Evolutionary conservation across 2,329 filamentous ascomycete genomes (phyloP), one percentile per base, ranked within the genome.

Genomic region (Verticillium zaregamsianum): DNA sequence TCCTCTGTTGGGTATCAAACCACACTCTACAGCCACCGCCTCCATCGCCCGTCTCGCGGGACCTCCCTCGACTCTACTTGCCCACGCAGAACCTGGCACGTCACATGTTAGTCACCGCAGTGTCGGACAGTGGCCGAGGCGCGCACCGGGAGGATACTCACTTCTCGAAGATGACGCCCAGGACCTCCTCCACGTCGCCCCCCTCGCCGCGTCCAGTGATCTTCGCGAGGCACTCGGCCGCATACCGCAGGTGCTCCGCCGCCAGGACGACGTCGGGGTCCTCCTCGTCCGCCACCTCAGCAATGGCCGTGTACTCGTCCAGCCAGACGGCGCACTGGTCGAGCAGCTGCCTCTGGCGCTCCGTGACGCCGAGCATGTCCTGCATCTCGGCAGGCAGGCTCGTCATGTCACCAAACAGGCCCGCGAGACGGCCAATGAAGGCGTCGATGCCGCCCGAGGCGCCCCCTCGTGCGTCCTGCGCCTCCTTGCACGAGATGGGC

Each of bases 121-220:
- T 28, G 9, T 23, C 20, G n/a, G n/a, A 49, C 3, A 0, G 20
- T 11, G 11, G 9, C 45, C n/a, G 45, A 49, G 17, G 11, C 2
- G 20, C n/a, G 20, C n/a, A 11, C 23, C n/a, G 52, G 52, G 5
- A 12, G 14, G 14, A 6, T 3, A 85, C 86, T 81, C 79, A 96
- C 91, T 96, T 98, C 75, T 98, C 94, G 78, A 99, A 99, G 4
- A 99, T 93, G 25, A 99, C 93, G 0, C 95, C 95, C 55, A 99
- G 78, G 8, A 99, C 92, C 72, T 98, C 95, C 73, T 99, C 94
- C 17, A 98, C 92, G 74, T 98, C 94, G 2, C 93, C 91, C 49
- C 85, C 86, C 68, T 93, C 91, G 1, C 93, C 93, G 61, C 86
- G 86, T 0, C 95, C 95, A 1, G 93, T 98, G 68, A 98, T 96